A percentile compares a stretch with the other conserved stretches of the same genome.
Conservation (phyloP, 2,329 filamentous ascomycete genomes). For the Aspergillus spinulosporus region DNA sequence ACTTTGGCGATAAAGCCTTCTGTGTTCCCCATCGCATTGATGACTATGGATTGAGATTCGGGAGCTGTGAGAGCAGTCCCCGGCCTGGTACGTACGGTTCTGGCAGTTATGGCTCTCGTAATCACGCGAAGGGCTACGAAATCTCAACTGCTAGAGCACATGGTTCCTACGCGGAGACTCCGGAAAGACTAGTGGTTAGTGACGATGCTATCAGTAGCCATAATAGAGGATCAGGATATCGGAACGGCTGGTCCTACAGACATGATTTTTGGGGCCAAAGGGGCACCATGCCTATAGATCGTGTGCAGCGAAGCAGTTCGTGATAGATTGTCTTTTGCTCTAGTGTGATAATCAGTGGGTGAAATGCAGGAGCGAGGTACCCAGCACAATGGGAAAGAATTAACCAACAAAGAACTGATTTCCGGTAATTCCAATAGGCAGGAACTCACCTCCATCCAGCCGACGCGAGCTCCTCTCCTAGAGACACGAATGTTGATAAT, state of each 20-base stretch:
- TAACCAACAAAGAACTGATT: not conserved
- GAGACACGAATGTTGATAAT: too few relatives aligned
- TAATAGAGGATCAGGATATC: conserved; percentile 6
- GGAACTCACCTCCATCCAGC: not conserved
- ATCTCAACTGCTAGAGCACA: not conserved
- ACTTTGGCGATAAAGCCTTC: too few relatives aligned
- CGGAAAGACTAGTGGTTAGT: conserved; percentile 6
- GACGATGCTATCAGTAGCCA: conserved; percentile 20
- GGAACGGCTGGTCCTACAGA: conserved; percentile 7
- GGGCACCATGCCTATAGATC: conserved; percentile 14
- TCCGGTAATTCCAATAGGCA: not conserved
- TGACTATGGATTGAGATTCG: conserved; percentile 29
- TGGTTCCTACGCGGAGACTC: not conserved
- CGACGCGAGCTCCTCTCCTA: not conserved
- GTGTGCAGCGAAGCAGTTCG: conserved; percentile 19
- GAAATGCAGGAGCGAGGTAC: not conserved
- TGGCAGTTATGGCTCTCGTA: conserved; percentile 30
- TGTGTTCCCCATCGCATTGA: conserved; percentile 45
- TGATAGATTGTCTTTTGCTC: conserved; percentile 1
- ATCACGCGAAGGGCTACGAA: conserved; percentile 11
- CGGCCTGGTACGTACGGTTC: conserved; percentile 47
- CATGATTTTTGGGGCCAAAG: conserved; percentile 12
- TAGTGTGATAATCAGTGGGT: not conserved
- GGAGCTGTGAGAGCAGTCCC: conserved; percentile 45
- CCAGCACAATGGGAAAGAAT: not conserved